phyloP scores from a whole-genome alignment of 1,284 basidiomycete genomes.

The Ganoderma multipileum region DNA sequence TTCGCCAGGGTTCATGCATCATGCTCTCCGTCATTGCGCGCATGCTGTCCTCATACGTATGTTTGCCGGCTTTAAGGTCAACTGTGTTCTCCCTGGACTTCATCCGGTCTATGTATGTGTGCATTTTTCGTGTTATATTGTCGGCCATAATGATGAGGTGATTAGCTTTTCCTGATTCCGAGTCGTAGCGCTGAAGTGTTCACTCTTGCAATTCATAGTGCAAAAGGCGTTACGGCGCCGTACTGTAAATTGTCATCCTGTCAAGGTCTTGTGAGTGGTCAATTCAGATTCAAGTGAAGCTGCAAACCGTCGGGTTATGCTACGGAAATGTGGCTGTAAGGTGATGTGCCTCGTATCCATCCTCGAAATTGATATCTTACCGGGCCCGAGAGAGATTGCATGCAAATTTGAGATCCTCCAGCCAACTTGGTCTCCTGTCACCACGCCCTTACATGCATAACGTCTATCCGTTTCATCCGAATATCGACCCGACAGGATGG shows the following conservation, averaged over 20 bases:
- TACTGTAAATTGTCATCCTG: background rate
- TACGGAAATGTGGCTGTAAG: background rate
- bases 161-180: background rate
- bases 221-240: no score
- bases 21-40: background rate
- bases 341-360: background rate
- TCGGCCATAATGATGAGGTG: background rate
- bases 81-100: background rate
- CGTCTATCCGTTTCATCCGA: background rate
- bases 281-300: background rate
- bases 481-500: background rate
- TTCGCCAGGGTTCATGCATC: background rate
- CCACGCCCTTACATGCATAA: background rate
- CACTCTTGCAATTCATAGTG: background rate
- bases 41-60: background rate
- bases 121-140: background rate
- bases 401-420: background rate
- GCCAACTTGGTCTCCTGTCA: background rate
- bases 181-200: background rate
- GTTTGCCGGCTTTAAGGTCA: background rate
- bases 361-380: background rate
- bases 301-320: background rate
- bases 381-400: background rate
- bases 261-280: background rate
- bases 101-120: background rate